Evolutionary conservation across 2,329 filamentous ascomycete species (phyloP).

Genomic region (Beauveria asiatica): DNA sequence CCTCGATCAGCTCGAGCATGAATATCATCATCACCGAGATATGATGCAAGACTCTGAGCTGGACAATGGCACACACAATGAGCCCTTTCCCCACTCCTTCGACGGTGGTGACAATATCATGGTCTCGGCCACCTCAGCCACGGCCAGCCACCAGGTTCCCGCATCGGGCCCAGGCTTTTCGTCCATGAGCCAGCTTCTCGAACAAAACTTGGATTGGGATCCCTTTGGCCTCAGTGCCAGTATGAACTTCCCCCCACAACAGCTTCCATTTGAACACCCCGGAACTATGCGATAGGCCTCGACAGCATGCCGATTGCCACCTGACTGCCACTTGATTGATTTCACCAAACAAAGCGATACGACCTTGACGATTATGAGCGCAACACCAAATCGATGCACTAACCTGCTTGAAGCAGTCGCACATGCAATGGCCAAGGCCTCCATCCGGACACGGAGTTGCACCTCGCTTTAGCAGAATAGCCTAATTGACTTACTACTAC

Average conservation of each 20-base stretch:
- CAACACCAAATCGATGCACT: slow-evolving; percentile 3
- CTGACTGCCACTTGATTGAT: background rate
- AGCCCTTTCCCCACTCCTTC: slow-evolving; percentile 51
- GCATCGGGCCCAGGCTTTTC: slow-evolving; percentile 42
- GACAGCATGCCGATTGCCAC: too few relatives aligned
- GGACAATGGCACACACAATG: slow-evolving; percentile 40
- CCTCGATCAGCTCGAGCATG: slow-evolving; percentile 93
- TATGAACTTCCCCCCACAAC: slow-evolving; percentile 86
- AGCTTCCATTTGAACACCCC: slow-evolving; percentile 64
- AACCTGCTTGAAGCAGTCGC: background rate
- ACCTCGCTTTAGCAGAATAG: slow-evolving; percentile 10
- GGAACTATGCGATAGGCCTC: slow-evolving; percentile 35
- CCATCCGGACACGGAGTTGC: background rate
- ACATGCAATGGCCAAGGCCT: background rate
- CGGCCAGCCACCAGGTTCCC: slow-evolving; percentile 24
- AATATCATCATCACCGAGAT: slow-evolving; percentile 86
- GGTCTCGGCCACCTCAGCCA: slow-evolving; percentile 29
- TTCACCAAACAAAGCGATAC: background rate
- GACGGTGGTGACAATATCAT: slow-evolving; percentile 42
- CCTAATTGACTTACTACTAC: slow-evolving; percentile 10
- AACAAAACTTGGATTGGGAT: slow-evolving; percentile 84
- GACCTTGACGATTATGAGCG: slow-evolving; percentile 6
- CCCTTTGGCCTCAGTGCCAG: slow-evolving; percentile 88
- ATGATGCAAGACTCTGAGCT: slow-evolving; percentile 78
- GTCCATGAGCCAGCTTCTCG: slow-evolving; percentile 54